Evolutionary conservation across 164 flowering plant genomes (phyloP).

Genomic region (Buxus sempervirens): DNA sequence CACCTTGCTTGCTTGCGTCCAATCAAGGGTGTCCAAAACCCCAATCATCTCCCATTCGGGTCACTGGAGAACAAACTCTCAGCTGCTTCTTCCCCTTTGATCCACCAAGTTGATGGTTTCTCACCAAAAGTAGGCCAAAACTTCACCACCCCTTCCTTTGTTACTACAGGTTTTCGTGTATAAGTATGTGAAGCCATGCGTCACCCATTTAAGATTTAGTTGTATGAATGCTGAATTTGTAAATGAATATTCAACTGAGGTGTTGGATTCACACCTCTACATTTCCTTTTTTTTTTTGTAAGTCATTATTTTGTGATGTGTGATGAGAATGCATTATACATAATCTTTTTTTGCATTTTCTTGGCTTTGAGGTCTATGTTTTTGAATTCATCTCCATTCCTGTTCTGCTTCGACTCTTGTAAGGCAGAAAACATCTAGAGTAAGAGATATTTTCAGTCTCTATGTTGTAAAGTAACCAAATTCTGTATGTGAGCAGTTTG

Average conservation of each 20-base stretch:
- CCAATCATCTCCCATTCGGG: conserved; percentile 41
- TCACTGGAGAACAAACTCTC: conserved; percentile 60
- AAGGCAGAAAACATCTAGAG: too few species aligned
- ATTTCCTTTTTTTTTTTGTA: neutral
- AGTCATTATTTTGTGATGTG: neutral
- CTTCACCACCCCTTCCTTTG: conserved; percentile 37
- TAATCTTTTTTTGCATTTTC: too few species aligned
- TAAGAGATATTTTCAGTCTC: too few species aligned
- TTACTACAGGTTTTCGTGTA: conserved; percentile 21
- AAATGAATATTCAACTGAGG: neutral
- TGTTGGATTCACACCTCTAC: neutral
- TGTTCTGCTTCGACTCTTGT: too few species aligned
- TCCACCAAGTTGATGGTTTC: conserved; percentile 25
- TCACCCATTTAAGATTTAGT: neutral
- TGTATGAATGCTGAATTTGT: neutral
- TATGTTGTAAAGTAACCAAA: too few species aligned
- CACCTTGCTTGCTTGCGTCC: conserved; percentile 57
- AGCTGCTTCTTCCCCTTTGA: conserved; percentile 20
- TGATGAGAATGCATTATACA: neutral
- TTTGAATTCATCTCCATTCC: too few species aligned
- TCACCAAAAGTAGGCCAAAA: conserved; percentile 40
- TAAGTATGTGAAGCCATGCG: neutral
- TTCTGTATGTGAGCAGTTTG: too few species aligned
- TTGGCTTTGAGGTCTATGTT: too few species aligned
- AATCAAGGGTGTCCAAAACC: conserved; percentile 26